phyloP scores from a whole-genome alignment of 1,284 basidiomycete species.

The Puccinia brachypodii region DNA sequence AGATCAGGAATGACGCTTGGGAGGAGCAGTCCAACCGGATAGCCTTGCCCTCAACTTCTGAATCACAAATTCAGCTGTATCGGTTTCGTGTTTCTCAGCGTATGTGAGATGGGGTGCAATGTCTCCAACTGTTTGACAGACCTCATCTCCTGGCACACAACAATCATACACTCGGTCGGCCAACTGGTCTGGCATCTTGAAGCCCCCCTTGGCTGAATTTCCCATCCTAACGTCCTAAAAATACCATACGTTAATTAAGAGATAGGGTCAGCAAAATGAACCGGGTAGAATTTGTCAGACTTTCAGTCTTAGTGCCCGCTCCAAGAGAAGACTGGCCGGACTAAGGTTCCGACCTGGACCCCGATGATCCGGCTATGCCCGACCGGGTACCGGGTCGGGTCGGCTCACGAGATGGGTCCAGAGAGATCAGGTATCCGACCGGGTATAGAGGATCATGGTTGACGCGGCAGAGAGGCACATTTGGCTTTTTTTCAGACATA shows the following conservation, averaged over 20 bases:
- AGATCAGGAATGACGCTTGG: too few species aligned
- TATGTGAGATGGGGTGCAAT: background rate
- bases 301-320: too few species aligned
- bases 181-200: too few species aligned
- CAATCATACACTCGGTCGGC: conserved; percentile 14
- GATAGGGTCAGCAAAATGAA: too few species aligned
- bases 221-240: too few species aligned
- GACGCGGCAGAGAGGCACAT: too few species aligned
- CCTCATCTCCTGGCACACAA: background rate
- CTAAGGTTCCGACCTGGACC: background rate
- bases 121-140: background rate
- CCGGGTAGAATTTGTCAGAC: too few species aligned
- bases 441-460: background rate
- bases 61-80: background rate
- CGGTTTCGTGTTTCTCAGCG: background rate
- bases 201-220: too few species aligned
- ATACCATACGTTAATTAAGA: too few species aligned
- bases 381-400: background rate
- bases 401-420: background rate
- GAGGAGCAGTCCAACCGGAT: too few species aligned
- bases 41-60: background rate
- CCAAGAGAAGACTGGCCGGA: too few species aligned
- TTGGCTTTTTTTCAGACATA: background rate
- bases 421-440: background rate
- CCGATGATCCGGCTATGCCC: background rate